Evolutionary conservation across 2,329 filamentous ascomycete genomes (phyloP).

Genomic region (Alternaria metachromatica): DNA sequence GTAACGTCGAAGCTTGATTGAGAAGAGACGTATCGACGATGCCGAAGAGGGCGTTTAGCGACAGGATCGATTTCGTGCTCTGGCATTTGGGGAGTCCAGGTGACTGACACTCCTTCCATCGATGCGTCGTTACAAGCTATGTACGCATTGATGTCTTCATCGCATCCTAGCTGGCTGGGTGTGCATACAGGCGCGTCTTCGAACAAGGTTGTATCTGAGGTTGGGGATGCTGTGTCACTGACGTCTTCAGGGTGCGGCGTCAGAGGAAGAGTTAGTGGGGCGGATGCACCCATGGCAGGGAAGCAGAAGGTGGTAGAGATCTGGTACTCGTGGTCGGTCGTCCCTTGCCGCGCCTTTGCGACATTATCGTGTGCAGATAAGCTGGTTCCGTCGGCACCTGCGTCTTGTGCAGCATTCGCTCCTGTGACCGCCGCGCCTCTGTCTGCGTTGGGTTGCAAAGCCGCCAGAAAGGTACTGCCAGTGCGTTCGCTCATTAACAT

Average conservation of each 20-base stretch:
- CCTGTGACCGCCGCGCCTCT: neutral
- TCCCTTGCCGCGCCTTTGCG: neutral
- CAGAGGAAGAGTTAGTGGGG: neutral
- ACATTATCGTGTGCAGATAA: neutral
- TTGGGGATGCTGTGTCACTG: conserved; percentile 7
- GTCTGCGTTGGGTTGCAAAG: conserved; percentile 6
- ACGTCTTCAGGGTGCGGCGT: neutral
- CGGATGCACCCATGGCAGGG: neutral
- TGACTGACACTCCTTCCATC: neutral
- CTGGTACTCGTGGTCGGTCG: neutral
- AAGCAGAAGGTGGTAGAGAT: neutral
- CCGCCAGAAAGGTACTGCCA: conserved; percentile 7
- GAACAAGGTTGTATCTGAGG: conserved; percentile 16
- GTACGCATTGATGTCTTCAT: neutral
- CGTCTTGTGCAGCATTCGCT: neutral
- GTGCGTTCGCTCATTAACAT: neutral
- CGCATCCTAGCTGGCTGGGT: neutral
- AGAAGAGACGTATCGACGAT: neutral
- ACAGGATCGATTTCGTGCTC: neutral
- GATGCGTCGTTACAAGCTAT: neutral
- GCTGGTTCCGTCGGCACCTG: neutral
- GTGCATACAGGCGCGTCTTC: conserved; percentile 5
- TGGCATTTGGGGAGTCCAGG: neutral
- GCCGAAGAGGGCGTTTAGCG: neutral
- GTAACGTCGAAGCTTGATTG: neutral